These are phyloP conservation scores for Helotiales sp. DNA, from an alignment of 2,329 filamentous ascomycete species.

Conservation along the genomic window DNA sequence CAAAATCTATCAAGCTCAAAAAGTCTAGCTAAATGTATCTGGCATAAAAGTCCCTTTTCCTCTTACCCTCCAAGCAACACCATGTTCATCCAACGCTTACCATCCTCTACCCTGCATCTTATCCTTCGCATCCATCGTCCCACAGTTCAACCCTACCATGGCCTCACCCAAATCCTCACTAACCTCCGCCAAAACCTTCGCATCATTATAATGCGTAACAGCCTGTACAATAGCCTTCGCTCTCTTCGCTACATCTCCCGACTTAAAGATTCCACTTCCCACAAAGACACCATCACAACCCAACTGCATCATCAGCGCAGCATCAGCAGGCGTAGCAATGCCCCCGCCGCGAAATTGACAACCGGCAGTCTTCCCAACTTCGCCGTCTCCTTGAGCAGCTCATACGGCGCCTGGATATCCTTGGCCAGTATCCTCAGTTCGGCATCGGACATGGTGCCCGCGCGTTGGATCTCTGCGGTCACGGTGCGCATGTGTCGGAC, in stretches of 20 bases:
- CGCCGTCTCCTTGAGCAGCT: constrained; percentile 83
- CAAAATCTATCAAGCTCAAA: background rate
- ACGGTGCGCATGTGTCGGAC: constrained; percentile 95
- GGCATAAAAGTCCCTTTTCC: background rate
- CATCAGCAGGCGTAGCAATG: constrained; percentile 97
- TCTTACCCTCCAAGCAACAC: background rate
- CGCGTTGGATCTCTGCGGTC: constrained; percentile 78
- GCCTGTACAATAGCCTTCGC: constrained; percentile 95
- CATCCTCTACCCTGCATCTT: constrained; percentile 87
- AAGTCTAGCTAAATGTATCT: background rate
- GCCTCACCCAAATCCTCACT: constrained; percentile 92
- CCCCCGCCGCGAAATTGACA: constrained; percentile 98
- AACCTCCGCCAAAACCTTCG: constrained; percentile 84
- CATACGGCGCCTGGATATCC: constrained; percentile 78
- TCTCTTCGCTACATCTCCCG: constrained; percentile 84
- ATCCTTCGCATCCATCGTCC: constrained; percentile 75
- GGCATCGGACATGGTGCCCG: constrained; percentile 66
- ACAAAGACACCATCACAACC: constrained; percentile 98
- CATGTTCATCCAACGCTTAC: constrained; percentile 54
- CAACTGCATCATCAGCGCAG: constrained; percentile 98
- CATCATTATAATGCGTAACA: constrained; percentile 86
- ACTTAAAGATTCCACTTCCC: constrained; percentile 97
- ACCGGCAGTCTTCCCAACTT: constrained; percentile 88
- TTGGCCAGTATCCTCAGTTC: constrained; percentile 81
- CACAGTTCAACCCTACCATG: constrained; percentile 94